Conservation (phyloP, 108 stramenopile species). For the Seminavis robusta region DNA sequence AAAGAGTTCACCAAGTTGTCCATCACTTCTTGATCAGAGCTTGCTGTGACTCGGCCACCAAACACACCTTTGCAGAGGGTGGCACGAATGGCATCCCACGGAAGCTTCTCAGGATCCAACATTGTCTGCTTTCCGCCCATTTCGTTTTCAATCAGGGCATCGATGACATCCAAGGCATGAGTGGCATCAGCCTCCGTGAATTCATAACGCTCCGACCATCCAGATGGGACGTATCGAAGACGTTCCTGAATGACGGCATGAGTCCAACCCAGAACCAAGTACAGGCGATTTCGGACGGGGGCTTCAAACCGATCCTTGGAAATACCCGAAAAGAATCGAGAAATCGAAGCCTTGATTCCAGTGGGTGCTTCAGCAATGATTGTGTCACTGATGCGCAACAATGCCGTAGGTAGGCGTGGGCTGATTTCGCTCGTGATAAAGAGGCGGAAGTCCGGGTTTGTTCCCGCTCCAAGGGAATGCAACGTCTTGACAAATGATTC, state of each 20-base stretch:
- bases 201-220: conserved; percentile 95
- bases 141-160: conserved; percentile 55
- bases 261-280: conserved; percentile 90
- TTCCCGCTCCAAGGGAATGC: conserved; percentile 59
- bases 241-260: conserved; percentile 97
- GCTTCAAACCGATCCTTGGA: conserved; percentile 48
- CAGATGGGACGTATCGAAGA: conserved; percentile 90
- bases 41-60: conserved; percentile 72
- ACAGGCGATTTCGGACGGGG: conserved; percentile 78
- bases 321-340: conserved; percentile 86
- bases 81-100: conserved; percentile 85
- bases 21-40: conserved; percentile 60
- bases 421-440: conserved; percentile 93
- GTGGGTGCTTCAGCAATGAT: conserved; percentile 94
- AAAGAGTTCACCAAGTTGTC: conserved; percentile 55
- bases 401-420: conserved; percentile 77
- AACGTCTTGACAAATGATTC: conserved; percentile 93
- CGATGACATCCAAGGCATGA: conserved; percentile 90
- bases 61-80: conserved; percentile 78
- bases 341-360: conserved; percentile 89
- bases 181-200: conserved; percentile 95
- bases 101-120: conserved; percentile 75
- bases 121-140: conserved; percentile 32
- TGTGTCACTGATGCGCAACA: conserved; percentile 70
- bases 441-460: conserved; percentile 81